phyloP scores from a whole-genome alignment of 2,329 filamentous ascomycete species.

The Trichoderma hamatum region DNA sequence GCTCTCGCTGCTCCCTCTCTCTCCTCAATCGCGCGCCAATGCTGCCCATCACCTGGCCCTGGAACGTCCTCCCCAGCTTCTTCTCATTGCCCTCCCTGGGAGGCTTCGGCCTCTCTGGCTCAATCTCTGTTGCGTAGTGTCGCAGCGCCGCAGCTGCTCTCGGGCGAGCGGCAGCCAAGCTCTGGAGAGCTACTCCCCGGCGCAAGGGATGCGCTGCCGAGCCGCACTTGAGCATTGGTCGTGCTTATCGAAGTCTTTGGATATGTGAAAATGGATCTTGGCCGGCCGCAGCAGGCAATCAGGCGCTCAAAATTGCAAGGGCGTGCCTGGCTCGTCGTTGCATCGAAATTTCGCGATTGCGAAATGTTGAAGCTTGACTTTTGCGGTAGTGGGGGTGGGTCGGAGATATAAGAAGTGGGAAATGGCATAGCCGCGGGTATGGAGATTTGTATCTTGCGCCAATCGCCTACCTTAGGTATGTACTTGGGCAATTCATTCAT shows the following conservation, averaged over 20 bases:
- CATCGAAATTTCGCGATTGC: conserved; percentile 5
- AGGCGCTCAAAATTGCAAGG: background rate
- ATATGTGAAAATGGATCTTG: background rate
- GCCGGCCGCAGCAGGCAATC: background rate
- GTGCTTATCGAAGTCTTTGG: background rate
- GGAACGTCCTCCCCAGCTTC: conserved; percentile 51
- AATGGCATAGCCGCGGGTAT: background rate
- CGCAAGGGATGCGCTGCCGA: conserved; percentile 38
- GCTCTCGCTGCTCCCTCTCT: conserved; percentile 58
- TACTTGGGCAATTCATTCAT: background rate
- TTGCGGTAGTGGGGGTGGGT: conserved; percentile 18
- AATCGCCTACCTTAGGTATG: no score
- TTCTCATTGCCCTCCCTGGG: conserved; percentile 41
- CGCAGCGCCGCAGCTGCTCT: conserved; percentile 32
- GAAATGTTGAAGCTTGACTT: background rate
- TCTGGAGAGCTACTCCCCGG: conserved; percentile 38
- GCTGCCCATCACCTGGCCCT: conserved; percentile 63
- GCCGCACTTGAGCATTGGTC: conserved; percentile 19
- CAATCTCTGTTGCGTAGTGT: conserved; percentile 43
- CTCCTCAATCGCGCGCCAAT: conserved; percentile 57
- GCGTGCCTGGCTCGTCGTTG: background rate
- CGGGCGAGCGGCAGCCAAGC: conserved; percentile 30
- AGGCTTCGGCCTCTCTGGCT: conserved; percentile 40
- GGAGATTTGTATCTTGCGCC: background rate
- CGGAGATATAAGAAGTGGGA: background rate